These are phyloP conservation scores for Xerocomellus dryophilus DNA, from an alignment of 768 basidiomycete species.

Conservation along the genomic window DNA sequence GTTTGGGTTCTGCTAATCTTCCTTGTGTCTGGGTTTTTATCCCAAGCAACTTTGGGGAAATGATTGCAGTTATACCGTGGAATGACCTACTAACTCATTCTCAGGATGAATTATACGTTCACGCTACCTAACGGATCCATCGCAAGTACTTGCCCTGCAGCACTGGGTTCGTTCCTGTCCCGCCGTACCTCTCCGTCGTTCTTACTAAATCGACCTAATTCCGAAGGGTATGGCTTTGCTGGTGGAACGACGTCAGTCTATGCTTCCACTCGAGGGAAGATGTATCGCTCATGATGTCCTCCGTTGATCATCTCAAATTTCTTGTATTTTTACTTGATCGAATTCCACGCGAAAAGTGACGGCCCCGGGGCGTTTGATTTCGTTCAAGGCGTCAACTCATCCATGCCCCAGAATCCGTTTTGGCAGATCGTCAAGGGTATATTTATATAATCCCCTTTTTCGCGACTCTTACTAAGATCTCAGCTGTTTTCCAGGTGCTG, in stretches of 20 bases:
- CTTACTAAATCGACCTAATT: not conserved
- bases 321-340: not conserved
- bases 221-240: conserved; percentile 66
- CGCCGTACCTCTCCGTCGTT: conserved; percentile 3
- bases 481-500: conserved; percentile 18
- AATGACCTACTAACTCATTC: not conserved
- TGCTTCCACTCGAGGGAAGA: not conserved
- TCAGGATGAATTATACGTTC: conserved; percentile 64
- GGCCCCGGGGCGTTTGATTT: conserved; percentile 81
- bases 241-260: conserved; percentile 75
- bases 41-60: not conserved
- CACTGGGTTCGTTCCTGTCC: conserved; percentile 51
- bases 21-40: not conserved
- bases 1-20: not conserved
- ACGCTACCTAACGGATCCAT: conserved; percentile 61
- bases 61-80: not conserved
- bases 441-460: not conserved
- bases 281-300: not conserved
- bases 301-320: not conserved
- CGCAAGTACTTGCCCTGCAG: conserved; percentile 74
- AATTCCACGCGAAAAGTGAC: conserved; percentile 36
- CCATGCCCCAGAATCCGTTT: conserved; percentile 66
- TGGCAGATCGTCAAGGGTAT: conserved; percentile 74
- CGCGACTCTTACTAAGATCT: not conserved
- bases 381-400: conserved; percentile 67